These are phyloP conservation scores for Leishmania arabica DNA, from an alignment of 208 protist genomes.

Conservation along the genomic window DNA sequence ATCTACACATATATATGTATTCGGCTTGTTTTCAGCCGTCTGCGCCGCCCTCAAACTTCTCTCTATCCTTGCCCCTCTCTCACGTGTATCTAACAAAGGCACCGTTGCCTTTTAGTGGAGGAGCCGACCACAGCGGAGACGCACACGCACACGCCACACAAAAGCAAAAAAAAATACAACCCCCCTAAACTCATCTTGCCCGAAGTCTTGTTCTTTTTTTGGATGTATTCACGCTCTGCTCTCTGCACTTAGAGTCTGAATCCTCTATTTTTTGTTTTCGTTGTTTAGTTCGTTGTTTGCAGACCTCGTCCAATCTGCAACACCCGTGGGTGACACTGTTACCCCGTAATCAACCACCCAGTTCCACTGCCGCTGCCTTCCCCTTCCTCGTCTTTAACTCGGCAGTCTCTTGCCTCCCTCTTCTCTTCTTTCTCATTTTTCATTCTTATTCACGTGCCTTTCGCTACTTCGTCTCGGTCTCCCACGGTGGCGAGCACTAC, in stretches of 20 bases:
- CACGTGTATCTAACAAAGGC: not conserved
- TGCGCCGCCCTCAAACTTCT: not conserved
- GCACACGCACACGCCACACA: not conserved
- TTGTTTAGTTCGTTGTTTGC: no score
- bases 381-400: not conserved
- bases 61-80: conserved; percentile 1
- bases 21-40: not conserved
- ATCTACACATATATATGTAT: not conserved
- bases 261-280: not conserved
- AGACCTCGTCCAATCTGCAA: not conserved
- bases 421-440: not conserved
- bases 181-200: not conserved
- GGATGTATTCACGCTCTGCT: not conserved
- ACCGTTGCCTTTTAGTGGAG: not conserved
- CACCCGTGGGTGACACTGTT: not conserved
- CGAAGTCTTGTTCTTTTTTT: not conserved
- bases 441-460: no score
- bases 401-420: not conserved
- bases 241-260: not conserved
- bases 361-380: not conserved
- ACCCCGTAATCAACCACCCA: not conserved
- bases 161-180: not conserved
- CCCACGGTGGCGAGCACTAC: no score
- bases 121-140: not conserved
- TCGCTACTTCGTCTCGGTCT: no score